A percentile compares a stretch with the other conserved stretches of the same genome.
Conservation (phyloP, 768 basidiomycete genomes). For the Xerocomellus chrysenteron region DNA sequence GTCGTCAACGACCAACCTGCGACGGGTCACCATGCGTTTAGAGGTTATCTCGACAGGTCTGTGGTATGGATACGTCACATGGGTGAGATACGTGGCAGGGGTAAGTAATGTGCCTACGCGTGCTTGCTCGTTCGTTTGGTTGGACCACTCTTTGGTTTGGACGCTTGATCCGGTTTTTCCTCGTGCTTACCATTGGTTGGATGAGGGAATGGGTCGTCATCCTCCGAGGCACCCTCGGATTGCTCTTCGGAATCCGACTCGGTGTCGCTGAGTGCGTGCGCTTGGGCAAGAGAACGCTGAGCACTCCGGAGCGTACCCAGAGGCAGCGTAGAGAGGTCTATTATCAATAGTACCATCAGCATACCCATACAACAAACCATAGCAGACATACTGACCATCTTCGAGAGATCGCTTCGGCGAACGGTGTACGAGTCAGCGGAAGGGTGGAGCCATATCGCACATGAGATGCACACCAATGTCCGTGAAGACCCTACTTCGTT, state of each 20-base stretch:
- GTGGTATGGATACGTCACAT: not conserved
- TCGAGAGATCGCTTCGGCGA: conserved; percentile 28
- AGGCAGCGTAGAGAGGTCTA: conserved; percentile 61
- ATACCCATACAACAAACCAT: not conserved
- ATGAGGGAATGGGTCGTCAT: conserved; percentile 6
- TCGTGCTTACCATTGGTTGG: conserved; percentile 30
- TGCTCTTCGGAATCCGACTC: conserved; percentile 34
- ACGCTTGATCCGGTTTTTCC: conserved; percentile 42
- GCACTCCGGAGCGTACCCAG: conserved; percentile 65
- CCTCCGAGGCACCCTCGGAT: conserved; percentile 19
- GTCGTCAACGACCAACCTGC: conserved; percentile 66
- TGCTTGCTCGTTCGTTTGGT: conserved; percentile 75
- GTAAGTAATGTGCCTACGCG: conserved; percentile 59
- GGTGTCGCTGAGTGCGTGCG: conserved; percentile 39
- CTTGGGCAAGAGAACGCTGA: conserved; percentile 51
- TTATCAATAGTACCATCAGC: conserved; percentile 3
- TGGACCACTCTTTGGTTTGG: conserved; percentile 44
- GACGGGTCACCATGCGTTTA: conserved; percentile 78
- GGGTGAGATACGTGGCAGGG: not conserved
- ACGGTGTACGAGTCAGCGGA: not conserved
- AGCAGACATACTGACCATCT: conserved; percentile 18
- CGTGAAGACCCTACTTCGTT: conserved; percentile 10
- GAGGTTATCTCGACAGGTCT: conserved; percentile 84
- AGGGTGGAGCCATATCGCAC: not conserved
- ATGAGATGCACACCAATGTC: conserved; percentile 13